Evolutionary conservation across 306 rosid genomes (phyloP), one percentile per base, ranked within the genome.

Genomic region (Leucaena leucocephala): DNA sequence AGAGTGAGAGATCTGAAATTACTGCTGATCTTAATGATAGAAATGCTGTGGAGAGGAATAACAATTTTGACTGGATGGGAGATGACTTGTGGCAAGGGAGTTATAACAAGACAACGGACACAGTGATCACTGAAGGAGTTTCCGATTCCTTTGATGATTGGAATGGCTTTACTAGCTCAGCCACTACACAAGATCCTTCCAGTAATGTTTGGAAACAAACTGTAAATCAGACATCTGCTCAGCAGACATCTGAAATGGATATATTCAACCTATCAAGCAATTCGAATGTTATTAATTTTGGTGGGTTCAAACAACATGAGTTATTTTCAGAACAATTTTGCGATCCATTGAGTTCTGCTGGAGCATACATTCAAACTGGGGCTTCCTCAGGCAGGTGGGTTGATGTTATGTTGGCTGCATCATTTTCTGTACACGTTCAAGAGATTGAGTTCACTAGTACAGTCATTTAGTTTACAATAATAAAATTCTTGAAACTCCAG

Each of bases 311-410:
- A 11, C 88, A 78, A 22, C 86, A 84, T 36, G 89, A 78, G 84
- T 62, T 80, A 72, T 82, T 87, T 82, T 87, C 81, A 15, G 91
- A 72, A 49, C 85, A 75, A 71, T 80, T 78, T 83, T 62, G 76
- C 71, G 67, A 83, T 82, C 77, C 86, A 72, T 40, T 3, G 76
- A 82, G 83, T 76, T 82, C 88, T 55, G 19, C 75, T 68, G 82
- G 70, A 65, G 90, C 70, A 42, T 77, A 82, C 13, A 64, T n/a
- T 55, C 54, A 54, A 70, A 49, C 78, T 59, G 85, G 80, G 34
- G 73, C 89, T 81, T 84, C 86, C 81, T 82, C 85, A n/a, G 59
- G 78, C 91, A 88, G 97, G 99, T 91, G 55, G 74, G 71, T 87
- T 75, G 71, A 44, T 69, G 71, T 71, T 66, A 63, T 21, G 58